Evolutionary conservation across 148 eudicot genomes (phyloP), one percentile per base, ranked within the genome.

Genomic region (Rhododendron griersonianum): DNA sequence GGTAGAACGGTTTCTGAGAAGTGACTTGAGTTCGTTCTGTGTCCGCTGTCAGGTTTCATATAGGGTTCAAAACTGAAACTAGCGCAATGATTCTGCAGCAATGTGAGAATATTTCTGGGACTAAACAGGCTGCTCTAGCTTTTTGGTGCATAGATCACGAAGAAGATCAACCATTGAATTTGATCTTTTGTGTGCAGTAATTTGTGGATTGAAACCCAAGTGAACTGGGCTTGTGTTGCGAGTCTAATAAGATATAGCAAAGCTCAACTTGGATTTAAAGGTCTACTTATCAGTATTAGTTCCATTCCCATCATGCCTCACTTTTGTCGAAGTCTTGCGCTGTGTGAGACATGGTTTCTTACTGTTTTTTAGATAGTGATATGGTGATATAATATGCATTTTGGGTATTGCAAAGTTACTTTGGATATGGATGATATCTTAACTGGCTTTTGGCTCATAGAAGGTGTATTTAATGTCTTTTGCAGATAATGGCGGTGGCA

Each of bases 401-500:
- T 51, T 15, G 39, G 75, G 63, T 37, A 2, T 13, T 69, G 73
- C 19, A 16, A 78, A 86, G 78, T 79, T 84, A 57, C 50, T 35
- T 45, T 83, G 53, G 14, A 16, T 57, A 11, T 83, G 53, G 14
- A 16, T 57, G 16, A 73, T 81, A 13, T 81, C 37, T 25, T 82
- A 8, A 39, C 50, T 63, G 9, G 75, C 41, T 53, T 69, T 33
- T 71, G 45, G 53, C 50, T 35, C 11, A 21, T 33, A 53, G 15
- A 80, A 48, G 35, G 41, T 79, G 44, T 23, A 45, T 83, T 28
- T 11, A 1, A 19, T 59, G 39, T 57, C 25, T 65, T 75, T 81
- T 89, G 84, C 86, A 96, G 99, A 96, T 91, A 90, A 96, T 91
- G 99, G 99, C 55, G 98, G 99, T 85, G 99, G 99, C 44, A 96